Percentiles rank a stretch among this genome's conserved stretches.
These are phyloP conservation scores for Colletotrichum caudatum DNA, from an alignment of 2,329 filamentous ascomycete genomes.

Conservation along the genomic window DNA sequence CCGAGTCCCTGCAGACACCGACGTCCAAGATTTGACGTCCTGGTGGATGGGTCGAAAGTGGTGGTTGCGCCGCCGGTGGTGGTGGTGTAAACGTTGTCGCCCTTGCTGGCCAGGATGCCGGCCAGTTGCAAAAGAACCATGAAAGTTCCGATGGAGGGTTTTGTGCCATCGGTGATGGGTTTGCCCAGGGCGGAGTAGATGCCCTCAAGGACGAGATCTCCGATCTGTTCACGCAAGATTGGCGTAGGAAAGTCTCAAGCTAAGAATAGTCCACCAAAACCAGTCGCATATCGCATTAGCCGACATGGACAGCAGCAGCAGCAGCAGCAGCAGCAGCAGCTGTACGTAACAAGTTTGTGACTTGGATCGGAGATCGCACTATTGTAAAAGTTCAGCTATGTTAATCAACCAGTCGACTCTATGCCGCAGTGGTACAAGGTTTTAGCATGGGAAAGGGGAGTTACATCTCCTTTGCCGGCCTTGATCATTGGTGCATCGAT, in stretches of 20 bases:
- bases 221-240: not conserved
- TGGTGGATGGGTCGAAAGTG: conserved; percentile 29
- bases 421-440: not conserved
- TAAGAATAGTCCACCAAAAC: not conserved
- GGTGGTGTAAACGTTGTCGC: conserved; percentile 31
- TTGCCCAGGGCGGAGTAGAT: not conserved
- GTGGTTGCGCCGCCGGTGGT: conserved; percentile 26
- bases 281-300: no score
- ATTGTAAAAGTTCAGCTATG: not conserved
- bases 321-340: no score
- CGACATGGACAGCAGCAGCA: no score
- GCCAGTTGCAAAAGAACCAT: conserved; percentile 39
- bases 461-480: conserved; percentile 23
- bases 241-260: not conserved
- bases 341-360: not conserved
- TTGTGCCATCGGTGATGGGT: not conserved
- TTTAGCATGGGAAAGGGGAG: not conserved
- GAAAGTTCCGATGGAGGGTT: conserved; percentile 30
- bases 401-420: no score
- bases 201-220: conserved; percentile 10
- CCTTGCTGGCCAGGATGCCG: conserved; percentile 39
- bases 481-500: not conserved
- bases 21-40: conserved; percentile 42
- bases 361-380: not conserved
- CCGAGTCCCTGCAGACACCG: conserved; percentile 39